phyloP scores from a whole-genome alignment of 306 rosid species.

The Arachis stenosperma region DNA sequence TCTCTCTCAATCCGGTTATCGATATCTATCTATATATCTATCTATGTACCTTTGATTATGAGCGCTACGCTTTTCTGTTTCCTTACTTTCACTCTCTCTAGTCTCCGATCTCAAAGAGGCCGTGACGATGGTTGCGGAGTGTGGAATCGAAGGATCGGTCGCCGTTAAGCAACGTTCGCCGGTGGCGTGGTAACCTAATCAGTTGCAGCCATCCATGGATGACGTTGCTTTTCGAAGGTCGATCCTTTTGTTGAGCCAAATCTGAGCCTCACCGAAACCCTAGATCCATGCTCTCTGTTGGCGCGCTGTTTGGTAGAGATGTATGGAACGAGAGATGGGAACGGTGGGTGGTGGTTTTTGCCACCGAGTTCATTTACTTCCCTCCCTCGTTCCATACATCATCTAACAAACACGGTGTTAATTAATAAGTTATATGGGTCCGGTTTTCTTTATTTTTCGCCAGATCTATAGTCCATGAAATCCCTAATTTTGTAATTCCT shows the following conservation, averaged over 20 bases:
- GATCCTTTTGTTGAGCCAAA: conserved; percentile 6
- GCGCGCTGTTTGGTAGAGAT: conserved; percentile 31
- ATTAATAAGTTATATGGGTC: not conserved
- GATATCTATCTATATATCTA: not conserved
- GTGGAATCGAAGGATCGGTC: conserved; percentile 39
- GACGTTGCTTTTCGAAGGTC: conserved; percentile 12
- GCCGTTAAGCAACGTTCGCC: conserved; percentile 2
- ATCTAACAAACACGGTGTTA: not conserved
- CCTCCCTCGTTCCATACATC: not conserved
- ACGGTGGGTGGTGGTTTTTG: not conserved
- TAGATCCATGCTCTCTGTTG: not conserved
- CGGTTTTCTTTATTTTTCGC: too few relatives aligned
- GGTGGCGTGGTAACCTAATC: conserved; percentile 48
- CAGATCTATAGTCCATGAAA: too few relatives aligned
- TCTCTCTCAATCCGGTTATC: not conserved
- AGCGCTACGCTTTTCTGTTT: too few relatives aligned
- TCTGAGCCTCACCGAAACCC: conserved; percentile 46
- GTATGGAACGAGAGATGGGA: conserved; percentile 43
- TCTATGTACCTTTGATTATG: too few relatives aligned
- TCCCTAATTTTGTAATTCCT: too few relatives aligned
- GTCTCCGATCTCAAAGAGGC: conserved; percentile 28
- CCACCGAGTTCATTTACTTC: not conserved
- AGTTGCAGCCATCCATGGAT: conserved; percentile 51
- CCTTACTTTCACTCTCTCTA: not conserved
- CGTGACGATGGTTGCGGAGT: conserved; percentile 54